Conservation (phyloP, 805 yeast genomes). For the Wickerhamiella occidentalis region DNA sequence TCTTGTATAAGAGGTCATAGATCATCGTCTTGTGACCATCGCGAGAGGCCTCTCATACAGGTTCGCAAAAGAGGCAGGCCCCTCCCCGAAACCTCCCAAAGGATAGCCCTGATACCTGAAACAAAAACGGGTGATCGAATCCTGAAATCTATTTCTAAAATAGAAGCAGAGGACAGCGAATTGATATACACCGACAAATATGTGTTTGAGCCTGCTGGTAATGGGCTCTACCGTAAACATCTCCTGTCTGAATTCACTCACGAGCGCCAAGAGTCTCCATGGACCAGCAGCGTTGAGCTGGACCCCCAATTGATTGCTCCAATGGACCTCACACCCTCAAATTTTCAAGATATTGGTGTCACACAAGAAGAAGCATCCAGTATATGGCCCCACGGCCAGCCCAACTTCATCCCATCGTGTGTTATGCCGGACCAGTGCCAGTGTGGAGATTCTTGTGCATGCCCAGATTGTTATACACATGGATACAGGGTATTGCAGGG, state of each 20-base stretch:
- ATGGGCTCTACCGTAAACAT: conserved; percentile 25
- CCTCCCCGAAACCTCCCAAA: conserved; percentile 41
- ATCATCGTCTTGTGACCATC: conserved; percentile 75
- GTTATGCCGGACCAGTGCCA: conserved; percentile 30
- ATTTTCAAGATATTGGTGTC: conserved; percentile 20
- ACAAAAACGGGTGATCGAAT: not conserved
- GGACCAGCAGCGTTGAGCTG: not conserved
- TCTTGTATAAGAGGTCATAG: conserved; percentile 85
- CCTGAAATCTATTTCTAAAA: not conserved
- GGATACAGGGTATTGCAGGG: not conserved
- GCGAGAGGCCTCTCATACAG: conserved; percentile 64
- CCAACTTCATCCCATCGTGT: conserved; percentile 27
- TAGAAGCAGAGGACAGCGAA: conserved; percentile 16
- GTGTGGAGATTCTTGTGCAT: conserved; percentile 29
- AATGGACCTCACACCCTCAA: conserved; percentile 23
- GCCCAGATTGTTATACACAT: conserved; percentile 28
- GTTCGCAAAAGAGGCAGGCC: conserved; percentile 91
- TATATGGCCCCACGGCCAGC: conserved; percentile 19
- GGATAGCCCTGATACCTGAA: conserved; percentile 35
- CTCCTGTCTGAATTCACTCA: not conserved
- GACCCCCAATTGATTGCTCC: conserved; percentile 28
- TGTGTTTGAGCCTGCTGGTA: conserved; percentile 27
- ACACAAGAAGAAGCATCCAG: conserved; percentile 21
- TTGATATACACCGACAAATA: conserved; percentile 19
- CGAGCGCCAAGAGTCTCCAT: not conserved